Evolutionary conservation across 306 rosid genomes (phyloP).

Genomic region (Lupinus albus): DNA sequence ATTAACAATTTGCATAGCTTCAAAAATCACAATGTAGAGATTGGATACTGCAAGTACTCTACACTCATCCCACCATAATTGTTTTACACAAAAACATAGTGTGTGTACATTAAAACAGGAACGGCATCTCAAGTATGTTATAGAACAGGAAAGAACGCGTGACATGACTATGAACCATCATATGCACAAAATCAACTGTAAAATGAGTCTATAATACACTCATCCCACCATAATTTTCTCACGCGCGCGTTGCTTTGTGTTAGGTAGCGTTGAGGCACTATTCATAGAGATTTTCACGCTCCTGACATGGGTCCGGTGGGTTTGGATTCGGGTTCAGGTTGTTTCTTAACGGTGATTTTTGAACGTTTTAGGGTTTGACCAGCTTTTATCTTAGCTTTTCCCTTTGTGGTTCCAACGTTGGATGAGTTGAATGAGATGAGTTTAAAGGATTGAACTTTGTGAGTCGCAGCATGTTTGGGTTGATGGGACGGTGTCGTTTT

Average conservation of each 20-base stretch:
- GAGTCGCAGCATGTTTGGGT: too few species aligned
- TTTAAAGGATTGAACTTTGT: too few species aligned
- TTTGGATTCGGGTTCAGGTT: conserved; percentile 36
- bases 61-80: neutral
- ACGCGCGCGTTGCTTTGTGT: conserved; percentile 51
- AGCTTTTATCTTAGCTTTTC: too few species aligned
- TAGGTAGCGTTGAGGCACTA: conserved; percentile 63
- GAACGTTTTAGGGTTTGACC: too few species aligned
- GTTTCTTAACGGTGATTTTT: conserved; percentile 10
- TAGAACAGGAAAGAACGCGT: neutral
- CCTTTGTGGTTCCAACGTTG: too few species aligned
- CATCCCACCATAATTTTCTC: too few species aligned
- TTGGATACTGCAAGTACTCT: neutral
- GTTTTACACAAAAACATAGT: neutral
- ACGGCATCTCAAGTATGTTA: neutral
- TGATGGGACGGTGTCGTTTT: too few species aligned
- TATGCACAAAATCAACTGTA: too few species aligned
- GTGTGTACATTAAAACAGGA: neutral
- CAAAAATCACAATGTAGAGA: conserved; percentile 29
- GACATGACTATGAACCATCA: neutral
- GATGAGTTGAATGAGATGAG: too few species aligned
- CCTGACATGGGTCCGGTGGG: conserved; percentile 52
- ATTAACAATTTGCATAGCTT: neutral
- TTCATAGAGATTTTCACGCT: conserved; percentile 62
- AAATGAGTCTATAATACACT: too few species aligned